Percentiles rank a stretch among this genome's conserved stretches.
Evolutionary conservation across 257 asterid genomes (phyloP).

Genomic region (Fraxinus pennsylvanica): DNA sequence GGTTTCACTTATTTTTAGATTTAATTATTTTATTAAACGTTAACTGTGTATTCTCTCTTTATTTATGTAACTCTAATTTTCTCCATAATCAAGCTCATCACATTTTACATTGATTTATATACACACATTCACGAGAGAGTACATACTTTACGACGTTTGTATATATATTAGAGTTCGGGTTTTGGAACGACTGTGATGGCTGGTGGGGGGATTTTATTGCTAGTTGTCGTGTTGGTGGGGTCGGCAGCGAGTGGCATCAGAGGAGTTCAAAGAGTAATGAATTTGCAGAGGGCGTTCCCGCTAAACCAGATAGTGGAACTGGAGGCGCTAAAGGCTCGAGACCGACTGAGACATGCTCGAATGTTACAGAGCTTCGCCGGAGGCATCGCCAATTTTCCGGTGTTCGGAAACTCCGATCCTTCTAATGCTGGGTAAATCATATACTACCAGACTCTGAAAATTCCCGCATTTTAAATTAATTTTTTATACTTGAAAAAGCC

Average conservation of each 20-base stretch:
- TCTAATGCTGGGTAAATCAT: constrained; percentile 61
- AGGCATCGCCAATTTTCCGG: constrained; percentile 74
- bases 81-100: neutral
- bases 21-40: too few relatives aligned
- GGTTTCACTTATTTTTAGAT: neutral
- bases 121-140: neutral
- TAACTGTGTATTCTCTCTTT: too few relatives aligned
- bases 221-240: constrained; percentile 33
- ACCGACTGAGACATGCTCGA: constrained; percentile 77
- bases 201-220: constrained; percentile 36
- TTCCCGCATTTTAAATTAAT: neutral
- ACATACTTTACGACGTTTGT: neutral
- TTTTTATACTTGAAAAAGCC: neutral
- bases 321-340: constrained; percentile 65
- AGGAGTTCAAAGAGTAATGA: constrained; percentile 45
- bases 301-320: constrained; percentile 47
- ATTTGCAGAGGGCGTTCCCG: constrained; percentile 65
- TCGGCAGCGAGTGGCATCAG: constrained; percentile 34
- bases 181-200: constrained; percentile 46
- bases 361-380: constrained; percentile 60
- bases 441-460: neutral
- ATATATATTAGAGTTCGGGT: neutral
- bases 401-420: constrained; percentile 79
- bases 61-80: neutral
- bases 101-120: neutral